phyloP scores from a whole-genome alignment of 1,284 basidiomycete species.

The Macrocystidia cucumis region DNA sequence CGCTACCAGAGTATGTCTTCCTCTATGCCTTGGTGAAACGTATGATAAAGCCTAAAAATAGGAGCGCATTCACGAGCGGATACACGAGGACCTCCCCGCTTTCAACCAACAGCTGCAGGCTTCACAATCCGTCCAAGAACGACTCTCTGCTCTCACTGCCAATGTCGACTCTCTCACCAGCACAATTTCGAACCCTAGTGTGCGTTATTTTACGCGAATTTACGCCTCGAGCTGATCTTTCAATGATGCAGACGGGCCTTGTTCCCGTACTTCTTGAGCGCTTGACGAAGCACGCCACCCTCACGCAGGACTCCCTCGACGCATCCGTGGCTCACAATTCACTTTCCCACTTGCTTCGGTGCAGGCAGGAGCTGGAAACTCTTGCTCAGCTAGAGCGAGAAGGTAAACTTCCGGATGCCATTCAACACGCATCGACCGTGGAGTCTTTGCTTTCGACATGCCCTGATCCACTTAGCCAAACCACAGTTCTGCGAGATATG shows the following conservation, averaged over 20 bases:
- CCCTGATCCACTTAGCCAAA: constrained; percentile 43
- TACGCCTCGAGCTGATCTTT: constrained; percentile 4
- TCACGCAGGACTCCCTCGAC: constrained; percentile 54
- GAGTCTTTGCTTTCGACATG: constrained; percentile 36
- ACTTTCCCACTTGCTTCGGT: constrained; percentile 45
- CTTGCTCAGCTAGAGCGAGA: constrained; percentile 37
- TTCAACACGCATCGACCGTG: constrained; percentile 31
- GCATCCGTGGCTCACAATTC: constrained; percentile 40
- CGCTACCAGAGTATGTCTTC: constrained; percentile 49
- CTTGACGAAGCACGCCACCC: constrained; percentile 45
- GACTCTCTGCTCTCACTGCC: constrained; percentile 39
- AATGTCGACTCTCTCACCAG: constrained; percentile 46
- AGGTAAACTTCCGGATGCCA: constrained; percentile 58
- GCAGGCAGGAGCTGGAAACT: constrained; percentile 33
- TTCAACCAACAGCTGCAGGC: constrained; percentile 59
- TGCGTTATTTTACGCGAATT: constrained; percentile 18
- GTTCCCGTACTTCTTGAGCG: constrained; percentile 45
- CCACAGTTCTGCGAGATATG: constrained; percentile 45
- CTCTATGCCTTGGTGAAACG: constrained; percentile 2
- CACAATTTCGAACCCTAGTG: constrained; percentile 49
- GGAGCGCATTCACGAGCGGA: constrained; percentile 61
- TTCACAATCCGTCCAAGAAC: constrained; percentile 55
- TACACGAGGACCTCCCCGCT: constrained; percentile 50
- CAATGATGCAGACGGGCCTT: constrained; percentile 48
- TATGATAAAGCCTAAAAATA: constrained; percentile 17